Evolutionary conservation across 129 eudicot genomes (phyloP).

Genomic region (Flaveria bidentis): DNA sequence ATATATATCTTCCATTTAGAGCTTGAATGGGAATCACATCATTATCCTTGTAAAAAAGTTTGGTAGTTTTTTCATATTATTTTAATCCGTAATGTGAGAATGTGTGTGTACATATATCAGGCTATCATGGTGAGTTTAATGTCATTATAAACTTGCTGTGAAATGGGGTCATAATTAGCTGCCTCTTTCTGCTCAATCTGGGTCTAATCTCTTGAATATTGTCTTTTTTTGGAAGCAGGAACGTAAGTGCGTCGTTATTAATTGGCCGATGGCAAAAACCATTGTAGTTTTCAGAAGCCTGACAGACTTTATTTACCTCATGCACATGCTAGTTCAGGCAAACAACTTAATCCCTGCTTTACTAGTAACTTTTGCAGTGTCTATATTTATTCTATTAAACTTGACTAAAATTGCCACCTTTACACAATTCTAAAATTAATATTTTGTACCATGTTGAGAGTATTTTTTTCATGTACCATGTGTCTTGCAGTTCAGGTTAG

Average conservation of each 20-base stretch:
- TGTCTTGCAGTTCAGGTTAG: constrained; percentile 62
- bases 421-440: background rate
- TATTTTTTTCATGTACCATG: background rate
- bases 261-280: constrained; percentile 60
- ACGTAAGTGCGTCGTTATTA: constrained; percentile 59
- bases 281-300: constrained; percentile 66
- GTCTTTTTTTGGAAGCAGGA: constrained; percentile 46
- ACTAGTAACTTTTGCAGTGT: background rate
- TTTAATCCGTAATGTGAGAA: background rate
- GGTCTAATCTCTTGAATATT: constrained; percentile 5
- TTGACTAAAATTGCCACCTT: background rate
- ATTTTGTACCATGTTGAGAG: constrained; percentile 1
- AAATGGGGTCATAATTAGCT: background rate
- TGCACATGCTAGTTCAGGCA: constrained; percentile 91
- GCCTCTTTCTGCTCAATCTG: background rate
- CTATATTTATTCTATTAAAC: too few species aligned
- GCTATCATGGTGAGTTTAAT: background rate
- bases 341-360: constrained; percentile 5
- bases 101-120: background rate
- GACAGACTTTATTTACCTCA: constrained; percentile 69
- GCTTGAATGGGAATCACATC: background rate
- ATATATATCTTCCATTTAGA: background rate
- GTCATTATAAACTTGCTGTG: background rate
- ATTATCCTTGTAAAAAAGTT: background rate
- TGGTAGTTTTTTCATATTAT: background rate